Conservation (phyloP, 148 eudicot species). For the Drosera capensis region DNA sequence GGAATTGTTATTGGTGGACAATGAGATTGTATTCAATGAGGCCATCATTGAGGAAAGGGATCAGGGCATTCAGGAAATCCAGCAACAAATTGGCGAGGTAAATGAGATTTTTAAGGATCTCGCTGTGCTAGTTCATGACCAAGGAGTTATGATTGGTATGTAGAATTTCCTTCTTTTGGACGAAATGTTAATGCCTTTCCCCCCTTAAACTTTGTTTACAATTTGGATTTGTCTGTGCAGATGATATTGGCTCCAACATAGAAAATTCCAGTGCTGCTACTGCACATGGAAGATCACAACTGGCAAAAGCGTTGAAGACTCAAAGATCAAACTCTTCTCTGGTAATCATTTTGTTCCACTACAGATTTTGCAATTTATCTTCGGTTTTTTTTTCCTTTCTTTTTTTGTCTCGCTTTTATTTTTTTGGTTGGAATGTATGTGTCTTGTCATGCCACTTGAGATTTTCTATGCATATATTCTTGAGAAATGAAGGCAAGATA, state of each 20-base stretch:
- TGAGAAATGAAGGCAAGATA: no score
- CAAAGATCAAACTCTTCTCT: conserved; percentile 85
- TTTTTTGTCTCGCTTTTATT: no score
- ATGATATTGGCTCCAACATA: conserved; percentile 64
- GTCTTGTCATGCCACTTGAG: no score
- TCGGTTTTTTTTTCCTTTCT: no score
- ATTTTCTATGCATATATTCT: no score
- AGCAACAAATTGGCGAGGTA: conserved; percentile 73
- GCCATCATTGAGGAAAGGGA: conserved; percentile 73
- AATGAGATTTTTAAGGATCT: conserved; percentile 83
- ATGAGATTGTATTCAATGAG: conserved; percentile 63
- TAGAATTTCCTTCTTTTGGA: background rate
- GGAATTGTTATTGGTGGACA: conserved; percentile 46
- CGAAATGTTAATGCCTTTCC: background rate
- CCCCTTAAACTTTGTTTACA: background rate
- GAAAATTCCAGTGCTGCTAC: conserved; percentile 78
- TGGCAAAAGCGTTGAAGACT: conserved; percentile 70
- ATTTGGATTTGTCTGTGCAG: conserved; percentile 15
- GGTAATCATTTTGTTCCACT: conserved; percentile 17
- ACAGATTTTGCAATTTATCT: no score
- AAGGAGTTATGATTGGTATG: conserved; percentile 71
- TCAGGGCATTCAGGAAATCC: conserved; percentile 74
- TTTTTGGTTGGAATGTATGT: no score
- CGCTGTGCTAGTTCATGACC: conserved; percentile 74
- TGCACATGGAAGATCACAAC: conserved; percentile 61